Conservation (phyloP, 1,139 yeast genomes). For the Eremothecium gossypii region DNA sequence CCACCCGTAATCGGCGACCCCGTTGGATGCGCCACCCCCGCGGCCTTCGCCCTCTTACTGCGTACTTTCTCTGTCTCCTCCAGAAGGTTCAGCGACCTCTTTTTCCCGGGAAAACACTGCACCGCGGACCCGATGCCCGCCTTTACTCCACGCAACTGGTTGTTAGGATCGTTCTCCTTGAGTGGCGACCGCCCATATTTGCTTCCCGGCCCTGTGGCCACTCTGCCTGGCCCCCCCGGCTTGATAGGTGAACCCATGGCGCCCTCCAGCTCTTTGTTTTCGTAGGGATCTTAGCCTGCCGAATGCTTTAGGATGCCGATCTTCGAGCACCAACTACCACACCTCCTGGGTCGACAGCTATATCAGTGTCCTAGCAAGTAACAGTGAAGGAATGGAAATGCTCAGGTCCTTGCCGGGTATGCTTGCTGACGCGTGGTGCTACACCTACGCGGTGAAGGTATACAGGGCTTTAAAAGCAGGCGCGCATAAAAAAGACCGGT, state of each 20-base stretch:
- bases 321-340: too few species aligned
- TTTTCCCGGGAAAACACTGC: conserved; percentile 11
- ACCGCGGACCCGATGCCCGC: conserved; percentile 4
- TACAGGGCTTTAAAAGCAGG: too few species aligned
- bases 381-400: too few species aligned
- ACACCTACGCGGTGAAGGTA: too few species aligned
- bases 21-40: not conserved
- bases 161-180: conserved; percentile 28
- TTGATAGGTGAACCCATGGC: conserved; percentile 1
- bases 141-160: conserved; percentile 9
- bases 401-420: too few species aligned
- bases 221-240: not conserved
- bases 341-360: too few species aligned
- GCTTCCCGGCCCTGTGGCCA: not conserved
- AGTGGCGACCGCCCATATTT: conserved; percentile 23
- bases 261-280: too few species aligned
- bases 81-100: conserved; percentile 17
- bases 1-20: not conserved
- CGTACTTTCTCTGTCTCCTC: conserved; percentile 10
- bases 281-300: too few species aligned
- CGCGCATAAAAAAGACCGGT: too few species aligned
- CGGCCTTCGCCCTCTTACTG: conserved; percentile 11
- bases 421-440: too few species aligned
- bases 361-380: too few species aligned
- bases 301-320: too few species aligned